Evolutionary conservation across 495 filamentous ascomycete species (phyloP), one percentile per base, ranked within the genome.

Genomic region (Echria macrotheca): DNA sequence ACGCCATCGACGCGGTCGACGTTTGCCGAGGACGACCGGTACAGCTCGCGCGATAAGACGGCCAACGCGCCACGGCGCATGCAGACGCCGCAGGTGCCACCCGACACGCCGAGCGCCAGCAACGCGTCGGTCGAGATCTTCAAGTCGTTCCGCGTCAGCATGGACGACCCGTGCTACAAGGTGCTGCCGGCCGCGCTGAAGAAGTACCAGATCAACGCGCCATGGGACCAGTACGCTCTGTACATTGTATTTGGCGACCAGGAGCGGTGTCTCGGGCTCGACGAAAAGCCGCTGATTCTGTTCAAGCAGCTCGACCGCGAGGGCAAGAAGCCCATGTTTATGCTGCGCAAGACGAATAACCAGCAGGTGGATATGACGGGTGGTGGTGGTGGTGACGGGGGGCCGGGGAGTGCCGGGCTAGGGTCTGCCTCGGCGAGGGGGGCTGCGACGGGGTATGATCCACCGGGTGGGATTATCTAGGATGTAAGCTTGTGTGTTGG

Each of bases 271-370:
- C 69, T 98, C 15, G 89, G 84, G 1, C 68, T 95, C 49, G 84
- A 96, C 28, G 93, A 98, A 69, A 88, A 91, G 58, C 93, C 93
- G 18, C 74, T 98, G 33, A 89, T 95, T 48, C 71, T 98, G 49
- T 98, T 98, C 73, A 98, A 98, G 71, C 91, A 96, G 58, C 72
- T 97, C 36, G 90, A 96, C 64, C 87, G 86, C 58, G 93, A 98
- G 69, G 94, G 94, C 10, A 83, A 89, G 65, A 98, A 98, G 62
- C 93, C 93, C 25, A 97, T 98, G 93, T 98, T 97, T 62, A 98
- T 98, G 93, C 68, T 98, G 32, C 72, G 93, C 40, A 87, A 87
- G 66, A 78, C 74, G 17, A 76, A 71, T 42, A 68, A 73, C 23
- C 71, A 66, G 5, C 68, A 68, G 44, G 64, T 59, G 5, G 70